Evolutionary conservation across 2,329 filamentous ascomycete species (phyloP), one percentile per base, ranked within the genome.

Genomic region (Aspergillus ruber): DNA sequence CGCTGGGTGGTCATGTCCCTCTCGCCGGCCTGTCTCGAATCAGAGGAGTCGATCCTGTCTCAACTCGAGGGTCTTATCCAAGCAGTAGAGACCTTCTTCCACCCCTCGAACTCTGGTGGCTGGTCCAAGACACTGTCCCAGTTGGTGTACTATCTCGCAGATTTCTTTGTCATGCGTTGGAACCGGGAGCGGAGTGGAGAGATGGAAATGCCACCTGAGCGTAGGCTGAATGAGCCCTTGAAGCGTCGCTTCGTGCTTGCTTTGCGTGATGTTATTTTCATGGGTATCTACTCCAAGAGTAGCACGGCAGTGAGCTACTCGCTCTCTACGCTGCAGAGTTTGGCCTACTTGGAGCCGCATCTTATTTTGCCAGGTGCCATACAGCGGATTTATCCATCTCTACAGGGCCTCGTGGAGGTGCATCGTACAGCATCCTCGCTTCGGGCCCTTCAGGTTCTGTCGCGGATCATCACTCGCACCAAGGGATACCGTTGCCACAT

Each of bases 401-500:
- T 98, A 68, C 93, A 98, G 67, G 94, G 94, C 0, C 75, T 98
- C 45, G 93, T 98, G 3, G 93, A 98, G 69, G 93, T 98, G 3
- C 93, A 98, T 72, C 83, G 93, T 45, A 98, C 93, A 2, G 91
- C 90, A 4, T 95, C 93, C 0, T 96, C 91, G 49, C 79, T 98
- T 49, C 86, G 91, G 60, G 88, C 91, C 38, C 74, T 98, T 50
- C 90, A 96, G 71, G 88, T 95, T 77, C 82, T 97, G 51, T 88
- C 90, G 53, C 88, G 90, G 64, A 82, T 90, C 59, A 94, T 98
- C 80, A 84, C 90, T 12, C 85, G 87, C 63, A 88, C 90, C 36
- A 97, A 95, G 69, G 93, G 93, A n/a, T 96, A 93, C 65, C 81
- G 93, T 50, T 97, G 93, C 62, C 93, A 98, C 65, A 84, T 98